A percentile compares a stretch with the other conserved stretches of the same genome.
phyloP scores from a whole-genome alignment of 805 yeast genomes.

The Blastobotrys peoriensis region DNA sequence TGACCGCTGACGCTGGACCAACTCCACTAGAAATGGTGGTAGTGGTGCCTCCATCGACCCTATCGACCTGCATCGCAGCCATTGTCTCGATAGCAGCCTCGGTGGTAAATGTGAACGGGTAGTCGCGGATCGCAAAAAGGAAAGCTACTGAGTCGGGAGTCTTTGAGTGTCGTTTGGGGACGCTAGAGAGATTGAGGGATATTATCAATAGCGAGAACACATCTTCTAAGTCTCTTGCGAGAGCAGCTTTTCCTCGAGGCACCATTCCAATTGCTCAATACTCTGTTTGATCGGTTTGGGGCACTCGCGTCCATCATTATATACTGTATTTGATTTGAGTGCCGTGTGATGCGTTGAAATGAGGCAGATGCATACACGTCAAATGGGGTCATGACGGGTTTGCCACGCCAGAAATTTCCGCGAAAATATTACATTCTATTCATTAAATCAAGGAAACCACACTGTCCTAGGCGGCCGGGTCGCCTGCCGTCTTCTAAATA shows the following conservation, averaged over 20 bases:
- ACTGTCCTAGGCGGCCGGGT: no score
- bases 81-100: slow-evolving; percentile 48
- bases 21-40: slow-evolving; percentile 21
- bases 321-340: no score
- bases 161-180: slow-evolving; percentile 14
- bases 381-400: no score
- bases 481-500: no score
- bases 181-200: slow-evolving; percentile 35
- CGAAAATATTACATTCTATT: no score
- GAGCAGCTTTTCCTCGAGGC: slow-evolving; percentile 49
- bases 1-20: background rate
- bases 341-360: no score
- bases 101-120: slow-evolving; percentile 49
- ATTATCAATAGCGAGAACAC: slow-evolving; percentile 50
- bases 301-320: no score
- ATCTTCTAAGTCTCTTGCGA: slow-evolving; percentile 50
- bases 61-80: slow-evolving; percentile 42
- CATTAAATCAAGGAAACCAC: no score
- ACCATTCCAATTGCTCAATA: slow-evolving; percentile 41
- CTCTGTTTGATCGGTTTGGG: slow-evolving; percentile 33
- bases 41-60: slow-evolving; percentile 45
- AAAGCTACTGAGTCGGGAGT: background rate
- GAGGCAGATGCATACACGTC: no score
- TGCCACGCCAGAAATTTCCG: no score
- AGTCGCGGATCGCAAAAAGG: slow-evolving; percentile 8